Base-by-base conservation (phyloP, 371 early-diverging fungal genomes). In the Chytridium lagenaria region DNA sequence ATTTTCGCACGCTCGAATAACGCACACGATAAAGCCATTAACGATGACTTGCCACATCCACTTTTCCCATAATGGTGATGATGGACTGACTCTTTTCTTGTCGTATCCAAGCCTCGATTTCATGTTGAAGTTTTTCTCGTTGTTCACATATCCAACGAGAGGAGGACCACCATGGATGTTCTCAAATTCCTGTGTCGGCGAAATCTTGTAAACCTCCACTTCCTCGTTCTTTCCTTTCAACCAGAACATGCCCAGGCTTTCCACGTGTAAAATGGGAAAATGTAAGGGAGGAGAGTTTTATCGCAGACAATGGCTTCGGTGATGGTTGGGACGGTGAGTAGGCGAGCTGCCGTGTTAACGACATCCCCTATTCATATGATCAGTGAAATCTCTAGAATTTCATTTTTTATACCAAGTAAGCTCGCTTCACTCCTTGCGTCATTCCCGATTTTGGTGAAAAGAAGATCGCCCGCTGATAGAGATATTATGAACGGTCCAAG, bases 401-500 rank as follows among this genome's bases (percentile, higher is more conserved):
- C 12, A 44, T 44, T 44, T 44, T 12, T 44, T 44, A 44, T 63
- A 63, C 63, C 63, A 16, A 66, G 12, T 23, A 66, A 36, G 28
- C 67, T 44, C 16, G 67, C 49, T 5, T 66, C 67, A 28, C 44
- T 40, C 28, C 67, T 66, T 7, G 2, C 15, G 16, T 66, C 67
- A 49, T 37, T 66, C 2, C 67, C 67, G 16, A 66, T 5, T 26
- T 22, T 40, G 10, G 44, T 40, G 38, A 66, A 66, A 3, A 66
- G 30, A 37, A 66, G 22, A 22, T 66, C 67, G 26, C 67, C 67
- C n/a, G 67, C n/a, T 37, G 38, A 37, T 66, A 23, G 40, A 37
- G 19, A 7, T 22, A 22, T 44, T 23, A 23, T 31, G 2, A 28
- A 16, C 5, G 15, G 7, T 2, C 49, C 49, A 26, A 38, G 23